Conservation (phyloP, 805 yeast genomes). For the Cephaloascus fragrans region DNA sequence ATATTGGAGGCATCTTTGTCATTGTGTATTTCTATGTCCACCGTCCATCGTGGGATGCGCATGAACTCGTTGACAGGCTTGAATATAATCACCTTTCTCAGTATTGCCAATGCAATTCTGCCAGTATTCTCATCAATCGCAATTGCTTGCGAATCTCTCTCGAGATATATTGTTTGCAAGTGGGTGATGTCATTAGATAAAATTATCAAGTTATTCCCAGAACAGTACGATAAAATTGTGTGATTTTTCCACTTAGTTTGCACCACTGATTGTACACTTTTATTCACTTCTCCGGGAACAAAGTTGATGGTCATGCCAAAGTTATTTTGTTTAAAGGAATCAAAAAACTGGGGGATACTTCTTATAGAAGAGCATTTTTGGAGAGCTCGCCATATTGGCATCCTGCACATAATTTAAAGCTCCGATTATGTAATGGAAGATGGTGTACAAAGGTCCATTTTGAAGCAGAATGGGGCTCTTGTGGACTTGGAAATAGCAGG, state of each 20-base stretch:
- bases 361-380: too few species aligned
- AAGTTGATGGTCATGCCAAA: constrained; percentile 49
- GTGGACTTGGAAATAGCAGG: too few species aligned
- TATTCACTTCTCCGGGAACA: constrained; percentile 81
- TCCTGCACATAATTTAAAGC: too few species aligned
- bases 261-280: constrained; percentile 40
- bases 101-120: constrained; percentile 44
- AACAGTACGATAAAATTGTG: constrained; percentile 63
- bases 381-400: too few species aligned
- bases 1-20: constrained; percentile 21
- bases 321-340: too few species aligned
- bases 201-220: constrained; percentile 80
- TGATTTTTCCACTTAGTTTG: constrained; percentile 59
- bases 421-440: too few species aligned
- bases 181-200: constrained; percentile 40
- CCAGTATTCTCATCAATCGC: constrained; percentile 58
- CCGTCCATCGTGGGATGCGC: constrained; percentile 35
- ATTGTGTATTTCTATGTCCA: constrained; percentile 15
- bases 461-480: too few species aligned
- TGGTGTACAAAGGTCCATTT: too few species aligned
- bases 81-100: constrained; percentile 33
- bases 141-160: constrained; percentile 55
- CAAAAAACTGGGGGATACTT: too few species aligned
- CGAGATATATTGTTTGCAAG: constrained; percentile 71
- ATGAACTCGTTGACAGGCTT: constrained; percentile 47